Conservation (phyloP, 306 rosid species). For the Canavalia gladiata region DNA sequence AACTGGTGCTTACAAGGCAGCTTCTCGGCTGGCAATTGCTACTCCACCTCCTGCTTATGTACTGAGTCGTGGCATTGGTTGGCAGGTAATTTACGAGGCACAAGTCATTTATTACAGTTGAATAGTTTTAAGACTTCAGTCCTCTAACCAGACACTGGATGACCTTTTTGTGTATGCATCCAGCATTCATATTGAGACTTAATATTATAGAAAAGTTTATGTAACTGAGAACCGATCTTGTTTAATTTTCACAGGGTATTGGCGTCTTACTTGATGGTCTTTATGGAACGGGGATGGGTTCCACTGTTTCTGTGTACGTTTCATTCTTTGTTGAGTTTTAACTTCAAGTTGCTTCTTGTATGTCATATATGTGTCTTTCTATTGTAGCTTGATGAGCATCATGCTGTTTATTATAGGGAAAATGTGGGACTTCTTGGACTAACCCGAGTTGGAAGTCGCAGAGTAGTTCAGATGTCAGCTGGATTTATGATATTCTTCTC, state of each 20-base stretch:
- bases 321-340: constrained; percentile 14
- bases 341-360: constrained; percentile 12
- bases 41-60: constrained; percentile 99
- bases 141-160: not conserved
- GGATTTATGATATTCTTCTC: constrained; percentile 99
- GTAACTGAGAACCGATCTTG: constrained; percentile 38
- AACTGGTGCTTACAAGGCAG: constrained; percentile 92
- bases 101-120: constrained; percentile 1
- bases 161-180: not conserved
- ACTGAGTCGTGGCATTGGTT: constrained; percentile 97
- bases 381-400: constrained; percentile 37
- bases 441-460: constrained; percentile 95
- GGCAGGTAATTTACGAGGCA: constrained; percentile 76
- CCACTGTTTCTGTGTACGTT: constrained; percentile 96
- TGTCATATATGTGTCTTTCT: constrained; percentile 1
- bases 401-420: constrained; percentile 69
- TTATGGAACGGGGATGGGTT: constrained; percentile 87
- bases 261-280: constrained; percentile 91
- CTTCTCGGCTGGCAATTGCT: constrained; percentile 93
- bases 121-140: not conserved
- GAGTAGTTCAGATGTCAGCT: constrained; percentile 96
- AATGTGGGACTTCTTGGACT: constrained; percentile 97
- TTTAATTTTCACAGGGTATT: constrained; percentile 69
- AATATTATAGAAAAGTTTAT: not conserved
- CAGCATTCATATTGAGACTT: not conserved